Conservation (phyloP, 176 grass and related monocot species). For the Hordeum vulgare region MorexV3_pseudomolecules_assembly NC_058524.1:626561384-626561883, state of each 20-base stretch:
- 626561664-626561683: background rate
- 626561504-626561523: background rate
- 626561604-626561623: background rate
- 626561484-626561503: background rate
- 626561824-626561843: background rate
- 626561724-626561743: background rate
- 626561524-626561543: background rate
- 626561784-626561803: background rate
- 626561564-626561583: background rate
- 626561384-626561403: too few species aligned
- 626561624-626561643: background rate
- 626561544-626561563: background rate
- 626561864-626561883: too few species aligned
- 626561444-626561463: background rate
- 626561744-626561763: background rate
- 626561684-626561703: background rate
- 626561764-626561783: background rate
- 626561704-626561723: background rate
- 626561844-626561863: background rate
- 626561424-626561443: background rate
- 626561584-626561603: background rate
- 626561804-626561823: background rate
- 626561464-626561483: too few species aligned
- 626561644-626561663: background rate
- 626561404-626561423: background rate